These are phyloP conservation scores for Ophiostoma populinum DNA, from an alignment of 2,329 filamentous ascomycete genomes.

Conservation along the genomic window DNA sequence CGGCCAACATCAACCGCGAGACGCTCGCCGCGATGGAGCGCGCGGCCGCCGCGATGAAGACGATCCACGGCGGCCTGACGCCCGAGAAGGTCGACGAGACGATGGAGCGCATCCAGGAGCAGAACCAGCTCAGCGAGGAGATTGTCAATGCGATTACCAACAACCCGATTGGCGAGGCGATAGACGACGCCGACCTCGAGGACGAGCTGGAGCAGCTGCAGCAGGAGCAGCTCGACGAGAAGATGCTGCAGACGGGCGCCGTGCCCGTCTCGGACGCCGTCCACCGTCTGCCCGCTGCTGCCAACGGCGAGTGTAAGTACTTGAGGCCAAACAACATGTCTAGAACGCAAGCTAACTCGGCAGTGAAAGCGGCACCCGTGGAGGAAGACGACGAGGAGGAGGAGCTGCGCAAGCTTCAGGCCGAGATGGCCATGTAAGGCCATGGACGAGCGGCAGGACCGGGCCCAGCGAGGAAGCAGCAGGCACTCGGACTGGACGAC, in stretches of 20 bases:
- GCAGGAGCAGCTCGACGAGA: constrained; percentile 82
- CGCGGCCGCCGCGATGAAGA: constrained; percentile 77
- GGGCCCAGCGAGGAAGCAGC: too few species aligned
- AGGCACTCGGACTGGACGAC: background rate
- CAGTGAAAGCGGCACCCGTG: constrained; percentile 33
- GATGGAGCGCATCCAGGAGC: constrained; percentile 85
- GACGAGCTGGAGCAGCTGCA: constrained; percentile 73
- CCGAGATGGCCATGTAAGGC: constrained; percentile 84
- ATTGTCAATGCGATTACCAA: constrained; percentile 73
- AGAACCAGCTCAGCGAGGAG: constrained; percentile 84
- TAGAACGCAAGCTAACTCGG: constrained; percentile 10
- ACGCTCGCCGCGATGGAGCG: constrained; percentile 88
- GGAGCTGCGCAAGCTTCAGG: constrained; percentile 81
- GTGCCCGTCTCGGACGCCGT: constrained; percentile 69
- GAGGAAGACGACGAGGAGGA: constrained; percentile 86
- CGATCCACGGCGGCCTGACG: constrained; percentile 78
- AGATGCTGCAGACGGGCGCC: constrained; percentile 78
- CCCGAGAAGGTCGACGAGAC: constrained; percentile 90
- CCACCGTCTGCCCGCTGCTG: constrained; percentile 57
- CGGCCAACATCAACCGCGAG: constrained; percentile 96
- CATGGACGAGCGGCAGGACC: too few species aligned
- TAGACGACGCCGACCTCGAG: constrained; percentile 79
- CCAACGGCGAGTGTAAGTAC: constrained; percentile 57
- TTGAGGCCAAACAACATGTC: background rate
- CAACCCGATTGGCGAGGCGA: constrained; percentile 44